These are phyloP conservation scores for Teratosphaeria pseudoeucalypti DNA, from an alignment of 2,329 filamentous ascomycete genomes.

Conservation along the genomic window DNA sequence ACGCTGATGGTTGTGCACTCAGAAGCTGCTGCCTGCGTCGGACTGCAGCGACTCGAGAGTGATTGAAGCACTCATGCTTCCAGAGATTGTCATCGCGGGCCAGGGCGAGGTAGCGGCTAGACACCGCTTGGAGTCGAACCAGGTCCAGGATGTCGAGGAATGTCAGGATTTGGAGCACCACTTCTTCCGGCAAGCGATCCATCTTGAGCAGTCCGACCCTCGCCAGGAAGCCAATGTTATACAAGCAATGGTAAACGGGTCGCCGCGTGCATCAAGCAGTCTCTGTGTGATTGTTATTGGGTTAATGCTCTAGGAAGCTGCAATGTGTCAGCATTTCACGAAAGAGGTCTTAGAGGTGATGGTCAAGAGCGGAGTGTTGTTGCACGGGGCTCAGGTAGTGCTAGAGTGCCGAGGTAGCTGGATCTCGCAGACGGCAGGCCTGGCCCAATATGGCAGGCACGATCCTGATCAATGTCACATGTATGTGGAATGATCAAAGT, in stretches of 20 bases:
- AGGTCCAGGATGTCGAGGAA: conserved; percentile 55
- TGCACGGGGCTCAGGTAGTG: too few species aligned
- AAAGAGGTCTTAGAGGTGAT: too few species aligned
- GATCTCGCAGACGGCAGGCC: background rate
- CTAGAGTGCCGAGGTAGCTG: background rate
- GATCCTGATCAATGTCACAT: background rate
- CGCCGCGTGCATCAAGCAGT: too few species aligned
- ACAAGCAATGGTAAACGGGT: too few species aligned
- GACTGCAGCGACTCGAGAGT: conserved; percentile 55
- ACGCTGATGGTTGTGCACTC: conserved; percentile 30
- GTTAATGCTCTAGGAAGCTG: too few species aligned
- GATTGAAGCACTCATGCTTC: conserved; percentile 63
- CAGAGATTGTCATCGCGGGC: conserved; percentile 68
- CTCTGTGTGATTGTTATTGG: too few species aligned
- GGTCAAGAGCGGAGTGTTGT: too few species aligned
- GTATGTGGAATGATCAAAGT: too few species aligned
- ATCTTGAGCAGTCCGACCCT: conserved; percentile 5
- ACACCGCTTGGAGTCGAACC: conserved; percentile 59
- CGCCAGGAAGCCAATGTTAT: background rate
- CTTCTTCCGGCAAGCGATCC: conserved; percentile 28
- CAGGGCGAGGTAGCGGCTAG: conserved; percentile 52
- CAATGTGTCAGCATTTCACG: too few species aligned
- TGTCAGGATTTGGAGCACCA: conserved; percentile 34
- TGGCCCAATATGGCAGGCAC: background rate
- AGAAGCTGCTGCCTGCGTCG: conserved; percentile 42